These are phyloP conservation scores for Alternaria burnsii DNA, from an alignment of 2,329 filamentous ascomycete genomes.

Conservation along the genomic window DNA sequence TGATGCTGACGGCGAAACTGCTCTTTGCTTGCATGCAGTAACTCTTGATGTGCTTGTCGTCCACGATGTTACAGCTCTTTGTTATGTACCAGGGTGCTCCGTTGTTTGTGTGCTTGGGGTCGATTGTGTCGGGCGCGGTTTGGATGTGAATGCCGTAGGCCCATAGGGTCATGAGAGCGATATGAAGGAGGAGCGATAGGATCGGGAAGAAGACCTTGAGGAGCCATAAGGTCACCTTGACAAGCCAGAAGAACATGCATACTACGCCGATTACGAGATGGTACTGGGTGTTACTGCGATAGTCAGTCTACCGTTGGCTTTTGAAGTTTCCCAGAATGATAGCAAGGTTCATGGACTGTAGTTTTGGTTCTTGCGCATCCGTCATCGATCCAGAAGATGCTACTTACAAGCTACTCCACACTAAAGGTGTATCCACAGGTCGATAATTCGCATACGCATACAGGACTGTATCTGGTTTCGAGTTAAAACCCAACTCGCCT, in stretches of 20 bases:
- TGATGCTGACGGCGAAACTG: slow-evolving; percentile 69
- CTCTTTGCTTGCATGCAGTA: slow-evolving; percentile 75
- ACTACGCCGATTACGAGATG: slow-evolving; percentile 80
- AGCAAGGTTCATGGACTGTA: background rate
- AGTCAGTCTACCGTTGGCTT: slow-evolving; percentile 9
- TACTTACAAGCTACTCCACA: slow-evolving; percentile 78
- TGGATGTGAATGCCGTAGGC: slow-evolving; percentile 73
- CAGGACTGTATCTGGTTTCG: slow-evolving; percentile 72
- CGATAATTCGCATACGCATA: slow-evolving; percentile 78
- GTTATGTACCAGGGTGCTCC: slow-evolving; percentile 78
- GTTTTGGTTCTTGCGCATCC: background rate
- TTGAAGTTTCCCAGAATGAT: background rate
- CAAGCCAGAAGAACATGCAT: slow-evolving; percentile 77
- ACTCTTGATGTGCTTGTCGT: slow-evolving; percentile 60
- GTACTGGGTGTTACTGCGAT: slow-evolving; percentile 72
- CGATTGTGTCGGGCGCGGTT: slow-evolving; percentile 75
- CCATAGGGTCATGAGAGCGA: slow-evolving; percentile 69
- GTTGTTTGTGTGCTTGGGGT: slow-evolving; percentile 67
- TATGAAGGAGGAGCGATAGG: slow-evolving; percentile 67
- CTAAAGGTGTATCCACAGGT: slow-evolving; percentile 68
- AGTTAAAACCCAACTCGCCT: slow-evolving; percentile 75
- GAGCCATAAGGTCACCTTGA: slow-evolving; percentile 73
- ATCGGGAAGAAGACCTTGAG: slow-evolving; percentile 76
- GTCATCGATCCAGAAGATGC: background rate
- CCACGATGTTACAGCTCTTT: slow-evolving; percentile 71